Evolutionary conservation across 1,284 basidiomycete genomes (phyloP).

Genomic region (Malassezia slooffiae): DNA sequence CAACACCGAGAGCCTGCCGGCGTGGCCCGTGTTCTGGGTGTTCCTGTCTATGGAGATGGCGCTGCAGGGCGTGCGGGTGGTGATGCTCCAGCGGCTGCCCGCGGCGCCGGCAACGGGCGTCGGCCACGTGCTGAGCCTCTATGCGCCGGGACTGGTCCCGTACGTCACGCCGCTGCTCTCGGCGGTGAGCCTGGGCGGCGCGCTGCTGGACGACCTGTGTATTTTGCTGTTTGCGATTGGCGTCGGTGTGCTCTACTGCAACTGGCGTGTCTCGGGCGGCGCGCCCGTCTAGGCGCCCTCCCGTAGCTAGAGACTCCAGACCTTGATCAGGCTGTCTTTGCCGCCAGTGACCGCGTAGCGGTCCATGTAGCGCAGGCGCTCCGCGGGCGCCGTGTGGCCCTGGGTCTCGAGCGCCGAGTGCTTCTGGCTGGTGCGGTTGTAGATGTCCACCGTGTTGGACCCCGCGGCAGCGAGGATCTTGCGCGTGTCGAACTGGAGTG

Average conservation of each 20-base stretch:
- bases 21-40: slow-evolving; percentile 39
- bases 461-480: slow-evolving; percentile 89
- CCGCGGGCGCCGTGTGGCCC: slow-evolving; percentile 82
- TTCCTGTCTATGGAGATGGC: slow-evolving; percentile 35
- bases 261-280: too few species aligned
- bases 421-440: slow-evolving; percentile 87
- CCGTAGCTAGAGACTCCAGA: slow-evolving; percentile 69
- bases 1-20: slow-evolving; percentile 1
- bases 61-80: slow-evolving; percentile 30
- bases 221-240: slow-evolving; percentile 14
- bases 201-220: slow-evolving; percentile 9
- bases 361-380: slow-evolving; percentile 88
- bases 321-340: slow-evolving; percentile 75
- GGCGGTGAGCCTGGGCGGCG: background rate
- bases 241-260: slow-evolving; percentile 9
- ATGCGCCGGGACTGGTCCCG: slow-evolving; percentile 5
- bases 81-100: slow-evolving; percentile 17
- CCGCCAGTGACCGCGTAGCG: slow-evolving; percentile 84
- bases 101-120: slow-evolving; percentile 4
- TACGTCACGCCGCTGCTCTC: background rate
- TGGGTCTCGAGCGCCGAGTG: slow-evolving; percentile 73
- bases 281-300: background rate
- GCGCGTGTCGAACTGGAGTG: slow-evolving; percentile 80
- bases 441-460: slow-evolving; percentile 84
- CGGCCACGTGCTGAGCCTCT: slow-evolving; percentile 1